These are phyloP conservation scores for Lactarius indigo DNA, from an alignment of 768 basidiomycete species.

Conservation along the genomic window DNA sequence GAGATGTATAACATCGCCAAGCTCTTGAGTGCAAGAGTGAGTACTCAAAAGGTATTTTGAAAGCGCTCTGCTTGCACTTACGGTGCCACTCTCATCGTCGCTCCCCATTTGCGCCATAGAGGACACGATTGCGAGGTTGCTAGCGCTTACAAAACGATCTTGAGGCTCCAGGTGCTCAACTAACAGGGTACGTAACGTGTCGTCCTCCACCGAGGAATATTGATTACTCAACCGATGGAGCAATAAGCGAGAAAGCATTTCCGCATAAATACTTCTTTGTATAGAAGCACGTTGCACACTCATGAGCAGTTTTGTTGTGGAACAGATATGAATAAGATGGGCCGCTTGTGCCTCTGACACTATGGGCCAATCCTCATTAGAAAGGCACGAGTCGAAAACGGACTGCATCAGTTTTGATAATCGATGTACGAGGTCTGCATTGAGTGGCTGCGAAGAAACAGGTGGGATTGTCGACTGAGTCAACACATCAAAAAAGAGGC, in stretches of 20 bases:
- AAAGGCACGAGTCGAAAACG: slow-evolving; percentile 44
- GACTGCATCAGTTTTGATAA: slow-evolving; percentile 39
- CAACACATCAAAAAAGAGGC: slow-evolving; percentile 44
- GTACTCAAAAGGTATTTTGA: background rate
- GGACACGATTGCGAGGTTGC: slow-evolving; percentile 16
- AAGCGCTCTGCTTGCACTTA: slow-evolving; percentile 11
- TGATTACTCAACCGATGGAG: slow-evolving; percentile 14
- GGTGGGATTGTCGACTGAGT: slow-evolving; percentile 41
- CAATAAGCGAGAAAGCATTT: slow-evolving; percentile 22
- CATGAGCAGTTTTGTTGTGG: slow-evolving; percentile 21
- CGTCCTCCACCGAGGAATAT: slow-evolving; percentile 11
- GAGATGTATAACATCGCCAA: slow-evolving; percentile 33
- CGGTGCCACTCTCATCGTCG: slow-evolving; percentile 18
- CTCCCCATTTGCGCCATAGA: slow-evolving; percentile 6
- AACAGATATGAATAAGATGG: slow-evolving; percentile 40
- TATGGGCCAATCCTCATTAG: slow-evolving; percentile 36
- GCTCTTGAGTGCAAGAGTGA: slow-evolving; percentile 23
- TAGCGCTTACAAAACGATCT: slow-evolving; percentile 11
- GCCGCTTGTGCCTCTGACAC: slow-evolving; percentile 35
- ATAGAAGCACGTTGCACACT: slow-evolving; percentile 10
- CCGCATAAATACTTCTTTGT: slow-evolving; percentile 4
- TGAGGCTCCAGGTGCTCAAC: background rate
- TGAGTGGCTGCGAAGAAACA: slow-evolving; percentile 46
- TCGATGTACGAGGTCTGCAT: slow-evolving; percentile 45
- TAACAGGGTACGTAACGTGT: slow-evolving; percentile 10